These are phyloP conservation scores for Pseudoneurospora amorphoporcata DNA, from an alignment of 495 filamentous ascomycete genomes.

Conservation along the genomic window DNA sequence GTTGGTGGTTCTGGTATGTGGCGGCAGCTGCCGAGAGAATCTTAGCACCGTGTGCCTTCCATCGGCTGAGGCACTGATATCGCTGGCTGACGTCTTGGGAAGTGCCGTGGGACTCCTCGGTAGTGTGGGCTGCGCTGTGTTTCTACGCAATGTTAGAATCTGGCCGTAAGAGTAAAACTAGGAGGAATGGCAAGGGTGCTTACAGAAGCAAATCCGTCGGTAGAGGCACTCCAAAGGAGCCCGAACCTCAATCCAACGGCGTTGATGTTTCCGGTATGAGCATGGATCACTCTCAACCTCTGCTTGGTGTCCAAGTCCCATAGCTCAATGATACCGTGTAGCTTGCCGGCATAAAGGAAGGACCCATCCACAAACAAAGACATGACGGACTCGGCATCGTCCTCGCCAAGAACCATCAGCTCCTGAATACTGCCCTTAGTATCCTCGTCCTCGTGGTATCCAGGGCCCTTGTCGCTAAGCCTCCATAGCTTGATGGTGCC, in stretches of 20 bases:
- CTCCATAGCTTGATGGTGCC: constrained; percentile 88
- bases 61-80: constrained; percentile 72
- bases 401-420: constrained; percentile 60
- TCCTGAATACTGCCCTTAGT: constrained; percentile 44
- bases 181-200: constrained; percentile 3
- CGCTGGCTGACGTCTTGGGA: constrained; percentile 72
- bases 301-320: constrained; percentile 96
- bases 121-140: constrained; percentile 47
- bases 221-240: constrained; percentile 72
- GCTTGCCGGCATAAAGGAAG: constrained; percentile 80
- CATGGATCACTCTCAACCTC: constrained; percentile 71
- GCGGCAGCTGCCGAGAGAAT: constrained; percentile 79
- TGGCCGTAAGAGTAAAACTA: not conserved
- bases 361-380: constrained; percentile 77
- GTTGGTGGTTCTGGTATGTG: constrained; percentile 51
- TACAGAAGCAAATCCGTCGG: constrained; percentile 74
- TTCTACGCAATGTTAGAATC: constrained; percentile 29
- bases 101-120: constrained; percentile 32
- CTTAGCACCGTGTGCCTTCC: constrained; percentile 77
- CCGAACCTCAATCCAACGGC: constrained; percentile 74
- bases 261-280: constrained; percentile 74
- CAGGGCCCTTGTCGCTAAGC: constrained; percentile 35
- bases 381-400: constrained; percentile 68
- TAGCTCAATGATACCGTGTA: constrained; percentile 84
- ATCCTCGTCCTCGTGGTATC: constrained; percentile 24